Evolutionary conservation across 331 rosid species (phyloP).

Genomic region (Dryas integrifolia): DNA sequence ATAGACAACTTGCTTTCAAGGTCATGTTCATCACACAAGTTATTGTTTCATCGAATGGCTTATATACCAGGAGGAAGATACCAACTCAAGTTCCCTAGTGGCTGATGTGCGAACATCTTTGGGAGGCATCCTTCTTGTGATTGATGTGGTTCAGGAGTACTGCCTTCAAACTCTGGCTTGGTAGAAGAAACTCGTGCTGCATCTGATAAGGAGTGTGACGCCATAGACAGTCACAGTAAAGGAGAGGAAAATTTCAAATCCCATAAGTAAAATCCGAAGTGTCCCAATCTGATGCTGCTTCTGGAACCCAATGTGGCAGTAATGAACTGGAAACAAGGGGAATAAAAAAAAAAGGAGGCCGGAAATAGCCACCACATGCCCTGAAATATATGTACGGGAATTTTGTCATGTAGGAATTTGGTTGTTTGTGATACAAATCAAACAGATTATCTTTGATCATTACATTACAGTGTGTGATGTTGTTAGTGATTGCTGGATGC

Average conservation of each 20-base stretch:
- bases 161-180: slow-evolving; percentile 4
- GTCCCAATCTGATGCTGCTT: background rate
- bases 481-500: background rate
- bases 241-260: background rate
- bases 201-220: background rate
- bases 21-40: slow-evolving; percentile 43
- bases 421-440: background rate
- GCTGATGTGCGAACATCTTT: background rate
- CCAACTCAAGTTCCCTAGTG: slow-evolving; percentile 1
- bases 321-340: slow-evolving; percentile 6
- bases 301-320: slow-evolving; percentile 3
- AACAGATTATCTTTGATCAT: background rate
- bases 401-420: background rate
- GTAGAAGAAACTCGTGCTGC: slow-evolving; percentile 4
- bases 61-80: slow-evolving; percentile 29
- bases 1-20: slow-evolving; percentile 24
- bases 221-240: background rate
- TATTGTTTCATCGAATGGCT: slow-evolving; percentile 67
- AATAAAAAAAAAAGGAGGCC: slow-evolving; percentile 7
- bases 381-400: background rate
- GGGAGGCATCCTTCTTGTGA: slow-evolving; percentile 21
- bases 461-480: background rate
- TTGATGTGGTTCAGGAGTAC: background rate
- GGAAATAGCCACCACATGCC: background rate
- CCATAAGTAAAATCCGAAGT: background rate